Conservation (phyloP, 306 rosid genomes). For the Oemleria cerasiformis region DNA sequence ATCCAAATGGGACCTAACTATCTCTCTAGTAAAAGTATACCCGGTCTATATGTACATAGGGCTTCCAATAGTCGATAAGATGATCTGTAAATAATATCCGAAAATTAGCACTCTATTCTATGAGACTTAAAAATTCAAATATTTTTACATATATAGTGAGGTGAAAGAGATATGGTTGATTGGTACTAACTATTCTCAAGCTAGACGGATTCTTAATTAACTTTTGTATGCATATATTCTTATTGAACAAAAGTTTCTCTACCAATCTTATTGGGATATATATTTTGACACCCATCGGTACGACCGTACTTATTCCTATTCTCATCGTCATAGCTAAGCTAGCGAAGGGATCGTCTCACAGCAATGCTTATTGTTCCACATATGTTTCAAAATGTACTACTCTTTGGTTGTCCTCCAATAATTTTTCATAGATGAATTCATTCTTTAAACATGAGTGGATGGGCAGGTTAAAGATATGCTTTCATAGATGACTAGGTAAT, state of each 20-base stretch:
- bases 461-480: constrained; percentile 1
- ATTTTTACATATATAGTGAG: not conserved
- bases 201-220: constrained; percentile 10
- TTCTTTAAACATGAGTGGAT: constrained; percentile 3
- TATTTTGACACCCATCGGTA: not conserved
- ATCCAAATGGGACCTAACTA: too few relatives aligned
- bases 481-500: too few relatives aligned
- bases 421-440: not conserved
- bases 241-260: not conserved
- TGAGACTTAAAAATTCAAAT: too few relatives aligned
- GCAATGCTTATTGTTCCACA: not conserved
- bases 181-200: constrained; percentile 4
- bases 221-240: constrained; percentile 3
- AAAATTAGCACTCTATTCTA: too few relatives aligned
- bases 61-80: too few relatives aligned
- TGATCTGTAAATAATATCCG: too few relatives aligned
- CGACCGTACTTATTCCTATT: constrained; percentile 24
- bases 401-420: constrained; percentile 2
- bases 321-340: not conserved
- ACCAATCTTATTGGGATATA: too few relatives aligned
- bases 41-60: too few relatives aligned
- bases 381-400: constrained; percentile 6
- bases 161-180: not conserved
- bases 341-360: too few relatives aligned
- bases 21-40: too few relatives aligned